phyloP scores from a whole-genome alignment of 169 alveolate species.

The Eimeria acervulina region DNA sequence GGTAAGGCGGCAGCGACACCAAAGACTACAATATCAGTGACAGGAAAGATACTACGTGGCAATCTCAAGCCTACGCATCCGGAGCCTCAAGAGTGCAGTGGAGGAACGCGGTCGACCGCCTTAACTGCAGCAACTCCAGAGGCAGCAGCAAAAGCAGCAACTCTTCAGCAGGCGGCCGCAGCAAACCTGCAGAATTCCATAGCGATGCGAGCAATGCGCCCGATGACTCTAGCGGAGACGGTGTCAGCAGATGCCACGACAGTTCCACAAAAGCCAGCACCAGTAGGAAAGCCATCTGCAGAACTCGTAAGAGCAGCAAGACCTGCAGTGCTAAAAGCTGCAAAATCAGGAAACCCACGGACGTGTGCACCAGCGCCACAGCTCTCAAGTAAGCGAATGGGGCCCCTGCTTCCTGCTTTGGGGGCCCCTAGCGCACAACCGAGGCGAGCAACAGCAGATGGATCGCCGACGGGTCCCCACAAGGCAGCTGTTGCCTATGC shows the following conservation, averaged over 20 bases:
- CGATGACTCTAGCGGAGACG: not conserved
- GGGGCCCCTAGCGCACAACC: slow-evolving; percentile 34
- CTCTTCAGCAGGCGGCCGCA: not conserved
- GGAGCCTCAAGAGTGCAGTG: not conserved
- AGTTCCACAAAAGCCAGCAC: not conserved
- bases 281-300: not conserved
- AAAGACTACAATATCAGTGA: not conserved
- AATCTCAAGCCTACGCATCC: not conserved
- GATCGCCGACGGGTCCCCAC: slow-evolving; percentile 29
- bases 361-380: not conserved
- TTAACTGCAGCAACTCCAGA: not conserved
- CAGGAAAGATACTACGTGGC: not conserved
- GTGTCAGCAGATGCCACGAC: not conserved
- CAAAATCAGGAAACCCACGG: slow-evolving; percentile 3
- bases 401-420: slow-evolving; percentile 51
- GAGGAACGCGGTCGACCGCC: not conserved
- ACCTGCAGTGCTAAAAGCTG: not conserved
- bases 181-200: not conserved
- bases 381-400: slow-evolving; percentile 13
- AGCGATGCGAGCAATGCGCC: not conserved
- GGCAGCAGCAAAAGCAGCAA: slow-evolving; percentile 20
- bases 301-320: not conserved
- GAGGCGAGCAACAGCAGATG: slow-evolving; percentile 11
- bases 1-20: not conserved
- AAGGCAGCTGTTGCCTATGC: not conserved